Percentiles rank a stretch among this genome's conserved stretches.
Conservation (phyloP, 2,329 filamentous ascomycete genomes). For the Xylariaceae sp. region DNA sequence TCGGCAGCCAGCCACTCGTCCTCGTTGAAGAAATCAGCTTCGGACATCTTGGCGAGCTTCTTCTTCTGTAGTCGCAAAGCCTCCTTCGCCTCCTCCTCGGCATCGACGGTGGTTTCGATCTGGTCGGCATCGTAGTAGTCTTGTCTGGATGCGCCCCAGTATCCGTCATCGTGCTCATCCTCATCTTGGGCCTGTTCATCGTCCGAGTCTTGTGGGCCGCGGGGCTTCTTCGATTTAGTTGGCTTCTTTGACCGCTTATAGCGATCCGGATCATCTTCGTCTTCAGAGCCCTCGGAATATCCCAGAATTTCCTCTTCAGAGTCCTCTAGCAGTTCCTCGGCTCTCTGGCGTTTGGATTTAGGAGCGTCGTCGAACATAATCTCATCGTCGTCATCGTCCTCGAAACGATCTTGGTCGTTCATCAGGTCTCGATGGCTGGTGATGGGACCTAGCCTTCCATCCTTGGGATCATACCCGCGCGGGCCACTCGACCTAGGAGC, state of each 20-base stretch:
- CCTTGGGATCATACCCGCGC: constrained; percentile 51
- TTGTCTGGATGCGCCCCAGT: constrained; percentile 82
- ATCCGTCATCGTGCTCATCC: constrained; percentile 55
- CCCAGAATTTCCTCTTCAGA: constrained; percentile 61
- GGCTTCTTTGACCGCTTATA: constrained; percentile 41
- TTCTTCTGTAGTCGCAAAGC: constrained; percentile 86
- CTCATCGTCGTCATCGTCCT: constrained; percentile 82
- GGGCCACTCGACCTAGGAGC: constrained; percentile 44
- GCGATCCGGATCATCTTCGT: constrained; percentile 31
- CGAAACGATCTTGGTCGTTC: constrained; percentile 92
- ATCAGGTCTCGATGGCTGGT: constrained; percentile 77
- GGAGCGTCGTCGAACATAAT: constrained; percentile 81
- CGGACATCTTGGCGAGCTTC: constrained; percentile 81
- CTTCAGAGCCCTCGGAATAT: constrained; percentile 42
- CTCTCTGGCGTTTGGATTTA: constrained; percentile 71
- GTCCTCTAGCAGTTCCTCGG: constrained; percentile 40
- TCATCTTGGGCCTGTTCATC: constrained; percentile 51
- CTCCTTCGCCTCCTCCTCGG: constrained; percentile 87
- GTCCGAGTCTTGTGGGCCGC: constrained; percentile 30
- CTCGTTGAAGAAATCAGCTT: constrained; percentile 92
- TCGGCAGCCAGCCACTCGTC: constrained; percentile 71
- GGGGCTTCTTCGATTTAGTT: constrained; percentile 21
- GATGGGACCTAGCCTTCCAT: constrained; percentile 59
- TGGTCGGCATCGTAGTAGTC: constrained; percentile 90
- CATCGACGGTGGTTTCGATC: constrained; percentile 47